Evolutionary conservation across 805 yeast species (phyloP), one percentile per base, ranked within the genome.

Genomic region (Pichia ethanolica): DNA sequence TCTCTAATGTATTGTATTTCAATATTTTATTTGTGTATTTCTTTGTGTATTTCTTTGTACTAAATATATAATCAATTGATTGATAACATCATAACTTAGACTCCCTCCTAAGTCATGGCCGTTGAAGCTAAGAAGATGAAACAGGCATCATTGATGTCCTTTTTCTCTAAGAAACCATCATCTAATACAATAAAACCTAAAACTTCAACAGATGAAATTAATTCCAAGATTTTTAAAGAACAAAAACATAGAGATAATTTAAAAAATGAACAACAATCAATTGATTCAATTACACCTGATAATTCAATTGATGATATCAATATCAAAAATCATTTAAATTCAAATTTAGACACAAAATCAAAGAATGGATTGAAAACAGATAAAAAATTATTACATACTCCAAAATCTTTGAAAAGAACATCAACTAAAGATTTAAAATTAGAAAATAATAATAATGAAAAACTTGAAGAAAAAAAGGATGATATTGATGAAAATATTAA

Each of bases 81-180:
- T 7, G 32, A 39, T 28, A 27, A 13, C 25, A 27, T 13, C 26
- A 35, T 39, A 11, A 42, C 32, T 20, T 3, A 20, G 20, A 20
- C 2, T 20, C 2, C 20, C 20, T 20, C 3, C 20, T 20, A 20
- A 20, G 3, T 20, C 35, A 46, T 42, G 44, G 43, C 34, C 10
- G 36, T 14, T 4, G 40, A 48, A 20, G 43, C 46, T 3, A 54
- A 50, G 42, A 52, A 52, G 35, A 35, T 59, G 53, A 62, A 63
- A 48, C 69, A 66, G 51, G 39, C 65, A 7, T 60, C 65, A 6
- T 52, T 66, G 45, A 53, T 66, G 49, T 63, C 70, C 3, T 66
- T 66, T 45, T 66, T 66, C 42, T 27, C 55, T 28, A 37, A 44
- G 12, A 46, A 38, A 30, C 40, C 51, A 25, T 10, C 45, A 26